phyloP scores from a whole-genome alignment of 108 stramenopile species.

The Craspedostauros australis region DNA sequence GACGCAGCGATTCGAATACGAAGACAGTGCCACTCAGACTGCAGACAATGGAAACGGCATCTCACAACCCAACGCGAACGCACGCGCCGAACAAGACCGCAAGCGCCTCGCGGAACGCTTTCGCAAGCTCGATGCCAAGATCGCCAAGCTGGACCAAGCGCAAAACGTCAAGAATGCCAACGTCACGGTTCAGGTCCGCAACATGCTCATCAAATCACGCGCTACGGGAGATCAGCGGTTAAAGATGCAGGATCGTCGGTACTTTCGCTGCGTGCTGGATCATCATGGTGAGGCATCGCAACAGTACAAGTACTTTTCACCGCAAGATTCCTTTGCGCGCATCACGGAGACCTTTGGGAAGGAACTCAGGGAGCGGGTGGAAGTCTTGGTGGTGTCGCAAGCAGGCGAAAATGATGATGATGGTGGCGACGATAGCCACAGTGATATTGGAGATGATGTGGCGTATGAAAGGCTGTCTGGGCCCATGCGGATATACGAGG shows the following conservation, averaged over 20 bases:
- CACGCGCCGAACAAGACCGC: slow-evolving; percentile 25
- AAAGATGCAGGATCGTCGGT: slow-evolving; percentile 59
- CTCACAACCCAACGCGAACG: slow-evolving; percentile 12
- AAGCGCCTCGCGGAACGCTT: slow-evolving; percentile 17
- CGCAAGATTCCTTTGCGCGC: slow-evolving; percentile 40
- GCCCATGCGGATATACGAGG: slow-evolving; percentile 42
- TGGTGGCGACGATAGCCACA: not conserved
- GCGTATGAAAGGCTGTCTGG: slow-evolving; percentile 25
- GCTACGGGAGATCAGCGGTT: slow-evolving; percentile 49
- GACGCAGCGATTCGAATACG: slow-evolving; percentile 31
- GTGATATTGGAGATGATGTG: not conserved
- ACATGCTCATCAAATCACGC: slow-evolving; percentile 67
- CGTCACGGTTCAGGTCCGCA: slow-evolving; percentile 58
- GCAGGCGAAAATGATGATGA: not conserved
- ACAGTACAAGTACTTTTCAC: slow-evolving; percentile 43
- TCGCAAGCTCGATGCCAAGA: slow-evolving; percentile 38
- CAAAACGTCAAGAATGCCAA: slow-evolving; percentile 34
- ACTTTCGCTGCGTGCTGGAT: slow-evolving; percentile 36
- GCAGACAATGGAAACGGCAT: slow-evolving; percentile 1
- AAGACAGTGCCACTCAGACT: slow-evolving; percentile 1
- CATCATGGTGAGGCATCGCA: slow-evolving; percentile 8
- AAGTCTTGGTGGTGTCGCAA: slow-evolving; percentile 1
- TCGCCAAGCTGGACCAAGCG: slow-evolving; percentile 35
- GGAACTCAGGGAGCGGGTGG: not conserved
- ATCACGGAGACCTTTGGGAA: slow-evolving; percentile 21